A percentile compares a stretch with the other conserved stretches of the same genome.
These are phyloP conservation scores for Monilinia polystroma DNA, from an alignment of 2,329 filamentous ascomycete species.

Conservation along the genomic window DNA sequence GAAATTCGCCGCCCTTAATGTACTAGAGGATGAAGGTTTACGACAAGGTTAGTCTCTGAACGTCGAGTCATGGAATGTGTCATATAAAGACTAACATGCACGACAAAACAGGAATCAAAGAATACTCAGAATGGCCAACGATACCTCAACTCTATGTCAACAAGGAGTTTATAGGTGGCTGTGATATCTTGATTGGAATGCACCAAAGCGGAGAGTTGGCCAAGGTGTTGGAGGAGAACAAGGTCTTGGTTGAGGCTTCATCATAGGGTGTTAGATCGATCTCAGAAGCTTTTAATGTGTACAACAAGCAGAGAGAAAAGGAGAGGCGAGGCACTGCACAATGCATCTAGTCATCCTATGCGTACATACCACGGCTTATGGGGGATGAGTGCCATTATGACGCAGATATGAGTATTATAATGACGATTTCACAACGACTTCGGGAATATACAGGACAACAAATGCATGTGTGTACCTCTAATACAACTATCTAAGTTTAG, in stretches of 20 bases:
- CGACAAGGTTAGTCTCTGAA: constrained; percentile 61
- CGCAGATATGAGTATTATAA: background rate
- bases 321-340: background rate
- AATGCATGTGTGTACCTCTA: background rate
- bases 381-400: background rate
- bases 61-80: background rate
- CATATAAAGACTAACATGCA: background rate
- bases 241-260: constrained; percentile 59
- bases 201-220: constrained; percentile 93
- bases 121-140: constrained; percentile 98
- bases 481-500: background rate
- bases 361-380: background rate
- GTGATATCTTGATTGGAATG: constrained; percentile 95
- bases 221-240: constrained; percentile 88
- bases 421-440: background rate
- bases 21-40: constrained; percentile 86
- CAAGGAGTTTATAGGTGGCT: constrained; percentile 96
- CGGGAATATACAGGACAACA: constrained; percentile 5
- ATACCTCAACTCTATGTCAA: constrained; percentile 96
- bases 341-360: background rate
- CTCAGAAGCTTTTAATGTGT: background rate
- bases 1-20: constrained; percentile 98
- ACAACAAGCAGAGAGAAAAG: constrained; percentile 1
- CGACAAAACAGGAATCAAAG: constrained; percentile 75
- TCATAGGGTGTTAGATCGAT: background rate